phyloP scores from a whole-genome alignment of 345 rosid species.

The Citrus mangshanensis region DNA sequence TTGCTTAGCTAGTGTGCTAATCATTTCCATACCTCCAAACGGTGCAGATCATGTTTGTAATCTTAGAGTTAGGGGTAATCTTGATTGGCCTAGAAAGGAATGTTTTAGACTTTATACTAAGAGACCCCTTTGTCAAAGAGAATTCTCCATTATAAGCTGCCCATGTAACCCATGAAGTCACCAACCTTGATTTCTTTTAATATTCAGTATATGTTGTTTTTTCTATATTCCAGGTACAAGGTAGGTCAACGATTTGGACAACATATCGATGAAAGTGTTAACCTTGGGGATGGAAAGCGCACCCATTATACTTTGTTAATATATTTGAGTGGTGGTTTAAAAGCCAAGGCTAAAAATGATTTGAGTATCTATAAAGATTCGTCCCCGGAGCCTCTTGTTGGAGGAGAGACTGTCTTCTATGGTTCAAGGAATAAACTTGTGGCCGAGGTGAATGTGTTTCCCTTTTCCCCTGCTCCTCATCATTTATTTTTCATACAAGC shows the following conservation, averaged over 20 bases:
- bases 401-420: conserved; percentile 96
- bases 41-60: neutral
- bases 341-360: conserved; percentile 45
- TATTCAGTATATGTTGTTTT: neutral
- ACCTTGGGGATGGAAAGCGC: conserved; percentile 65
- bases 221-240: conserved; percentile 55
- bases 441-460: conserved; percentile 56
- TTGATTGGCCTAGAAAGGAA: neutral
- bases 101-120: neutral
- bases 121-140: neutral
- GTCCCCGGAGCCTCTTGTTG: conserved; percentile 50
- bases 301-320: conserved; percentile 82
- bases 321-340: conserved; percentile 67
- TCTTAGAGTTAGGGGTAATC: neutral
- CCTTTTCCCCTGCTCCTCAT: neutral
- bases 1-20: neutral
- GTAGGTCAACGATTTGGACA: conserved; percentile 84
- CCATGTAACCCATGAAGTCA: neutral
- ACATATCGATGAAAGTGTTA: conserved; percentile 81
- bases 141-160: neutral
- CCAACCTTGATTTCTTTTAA: neutral
- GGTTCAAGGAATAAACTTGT: conserved; percentile 66
- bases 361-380: conserved; percentile 33
- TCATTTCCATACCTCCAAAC: neutral
- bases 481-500: neutral